Conservation (phyloP, 495 filamentous ascomycete genomes). For the Hypoxylon rickii region DNA sequence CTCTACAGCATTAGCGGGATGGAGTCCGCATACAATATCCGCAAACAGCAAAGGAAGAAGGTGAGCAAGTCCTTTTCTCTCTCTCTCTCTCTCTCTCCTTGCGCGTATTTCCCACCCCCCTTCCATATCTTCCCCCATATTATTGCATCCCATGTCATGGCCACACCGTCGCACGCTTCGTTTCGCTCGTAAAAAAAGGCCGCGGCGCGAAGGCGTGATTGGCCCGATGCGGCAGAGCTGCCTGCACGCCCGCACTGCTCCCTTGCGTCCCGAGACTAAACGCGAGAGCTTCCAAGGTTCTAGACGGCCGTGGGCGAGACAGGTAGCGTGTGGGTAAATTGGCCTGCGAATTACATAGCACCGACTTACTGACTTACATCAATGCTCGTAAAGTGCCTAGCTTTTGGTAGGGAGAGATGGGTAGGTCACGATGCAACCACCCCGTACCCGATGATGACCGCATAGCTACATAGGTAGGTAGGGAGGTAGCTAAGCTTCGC, state of each 20-base stretch:
- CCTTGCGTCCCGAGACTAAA: slow-evolving; percentile 29
- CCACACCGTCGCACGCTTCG: too few species aligned
- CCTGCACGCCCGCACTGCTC: slow-evolving; percentile 21
- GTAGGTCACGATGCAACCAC: too few species aligned
- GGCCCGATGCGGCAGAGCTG: neutral
- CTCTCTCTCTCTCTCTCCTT: neutral
- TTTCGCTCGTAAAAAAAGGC: slow-evolving; percentile 7
- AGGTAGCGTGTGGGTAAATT: neutral
- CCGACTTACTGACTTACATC: too few species aligned
- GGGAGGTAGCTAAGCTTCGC: too few species aligned
- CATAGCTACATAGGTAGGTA: slow-evolving; percentile 7
- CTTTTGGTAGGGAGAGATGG: too few species aligned
- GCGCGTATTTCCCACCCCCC: neutral
- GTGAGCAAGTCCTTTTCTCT: neutral
- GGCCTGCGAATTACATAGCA: too few species aligned
- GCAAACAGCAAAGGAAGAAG: slow-evolving; percentile 31
- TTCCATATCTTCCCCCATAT: too few species aligned
- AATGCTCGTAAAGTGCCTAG: too few species aligned
- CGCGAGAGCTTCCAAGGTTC: slow-evolving; percentile 14
- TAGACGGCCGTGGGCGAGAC: slow-evolving; percentile 4
- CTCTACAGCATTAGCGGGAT: slow-evolving; percentile 15
- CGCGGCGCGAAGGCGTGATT: slow-evolving; percentile 25
- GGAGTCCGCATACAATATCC: slow-evolving; percentile 31
- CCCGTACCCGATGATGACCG: slow-evolving; percentile 20
- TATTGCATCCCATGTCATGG: too few species aligned